A percentile compares a stretch with the other conserved stretches of the same genome.
Evolutionary conservation across 1,284 basidiomycete genomes (phyloP).

Genomic region (Microbotryomycetes sp.): DNA sequence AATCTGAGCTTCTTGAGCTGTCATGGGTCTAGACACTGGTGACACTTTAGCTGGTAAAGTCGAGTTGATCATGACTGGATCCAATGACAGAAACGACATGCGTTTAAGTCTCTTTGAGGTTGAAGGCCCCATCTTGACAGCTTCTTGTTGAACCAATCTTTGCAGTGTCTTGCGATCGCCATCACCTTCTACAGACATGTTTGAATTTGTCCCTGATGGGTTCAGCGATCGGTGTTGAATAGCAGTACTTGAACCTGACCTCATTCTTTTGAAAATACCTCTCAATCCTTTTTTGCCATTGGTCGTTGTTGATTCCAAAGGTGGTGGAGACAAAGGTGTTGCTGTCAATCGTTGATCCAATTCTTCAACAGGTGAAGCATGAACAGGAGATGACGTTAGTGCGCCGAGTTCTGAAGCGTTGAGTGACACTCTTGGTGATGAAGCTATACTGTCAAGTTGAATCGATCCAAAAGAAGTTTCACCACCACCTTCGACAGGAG

Average conservation of each 20-base stretch:
- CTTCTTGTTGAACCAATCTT: not conserved
- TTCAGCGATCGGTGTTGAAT: not conserved
- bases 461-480: conserved; percentile 31
- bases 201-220: not conserved
- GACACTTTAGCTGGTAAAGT: not conserved
- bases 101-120: not conserved
- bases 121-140: not conserved
- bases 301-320: not conserved
- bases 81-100: not conserved
- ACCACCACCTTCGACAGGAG: conserved; percentile 28
- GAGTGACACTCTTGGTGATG: conserved; percentile 15
- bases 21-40: not conserved
- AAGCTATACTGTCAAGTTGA: conserved; percentile 3
- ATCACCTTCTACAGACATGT: too few relatives aligned
- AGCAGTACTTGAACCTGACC: not conserved
- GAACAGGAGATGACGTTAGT: not conserved
- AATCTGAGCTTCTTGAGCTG: conserved; percentile 38
- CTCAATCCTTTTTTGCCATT: not conserved
- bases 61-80: too few relatives aligned
- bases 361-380: not conserved
- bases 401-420: not conserved
- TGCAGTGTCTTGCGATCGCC: not conserved
- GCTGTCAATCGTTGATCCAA: not conserved
- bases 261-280: not conserved
- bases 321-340: not conserved